phyloP scores from a whole-genome alignment of 2,329 filamentous ascomycete species.

The Cryoendolithus antarcticus region DNA sequence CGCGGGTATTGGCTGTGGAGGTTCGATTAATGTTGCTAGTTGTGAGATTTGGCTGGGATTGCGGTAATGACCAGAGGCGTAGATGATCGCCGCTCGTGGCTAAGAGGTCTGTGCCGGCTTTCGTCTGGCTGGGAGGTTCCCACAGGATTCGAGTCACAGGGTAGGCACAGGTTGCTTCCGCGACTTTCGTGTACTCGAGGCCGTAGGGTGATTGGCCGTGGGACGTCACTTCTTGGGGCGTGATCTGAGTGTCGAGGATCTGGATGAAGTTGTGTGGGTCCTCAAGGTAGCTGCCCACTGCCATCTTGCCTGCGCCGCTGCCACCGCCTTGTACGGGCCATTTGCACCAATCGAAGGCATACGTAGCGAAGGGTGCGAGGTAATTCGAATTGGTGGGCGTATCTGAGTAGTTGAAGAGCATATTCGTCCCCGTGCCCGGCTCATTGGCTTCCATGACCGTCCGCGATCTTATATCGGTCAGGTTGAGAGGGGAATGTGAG shows the following conservation, averaged over 20 bases:
- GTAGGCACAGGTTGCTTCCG: conserved; percentile 95
- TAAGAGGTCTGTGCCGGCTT: conserved; percentile 87
- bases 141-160: conserved; percentile 89
- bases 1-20: conserved; percentile 47
- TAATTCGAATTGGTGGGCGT: conserved; percentile 75
- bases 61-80: conserved; percentile 79
- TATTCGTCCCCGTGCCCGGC: conserved; percentile 46
- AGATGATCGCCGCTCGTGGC: conserved; percentile 93
- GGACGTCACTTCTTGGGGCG: conserved; percentile 53
- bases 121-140: conserved; percentile 90
- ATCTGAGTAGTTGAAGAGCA: conserved; percentile 52
- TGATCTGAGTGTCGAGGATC: conserved; percentile 81
- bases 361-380: conserved; percentile 85
- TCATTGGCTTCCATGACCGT: conserved; percentile 73
- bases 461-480: conserved; percentile 81
- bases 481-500: conserved; percentile 77
- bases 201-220: conserved; percentile 61
- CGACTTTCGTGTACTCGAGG: conserved; percentile 83
- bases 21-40: conserved; percentile 59
- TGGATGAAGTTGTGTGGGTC: conserved; percentile 99
- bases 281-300: conserved; percentile 90
- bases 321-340: conserved; percentile 63
- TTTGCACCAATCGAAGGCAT: conserved; percentile 98
- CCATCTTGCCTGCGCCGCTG: conserved; percentile 80
- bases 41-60: conserved; percentile 36